Conservation (phyloP, 2,329 filamentous ascomycete species). For the Chrysoporthe deuterocubensis region DNA sequence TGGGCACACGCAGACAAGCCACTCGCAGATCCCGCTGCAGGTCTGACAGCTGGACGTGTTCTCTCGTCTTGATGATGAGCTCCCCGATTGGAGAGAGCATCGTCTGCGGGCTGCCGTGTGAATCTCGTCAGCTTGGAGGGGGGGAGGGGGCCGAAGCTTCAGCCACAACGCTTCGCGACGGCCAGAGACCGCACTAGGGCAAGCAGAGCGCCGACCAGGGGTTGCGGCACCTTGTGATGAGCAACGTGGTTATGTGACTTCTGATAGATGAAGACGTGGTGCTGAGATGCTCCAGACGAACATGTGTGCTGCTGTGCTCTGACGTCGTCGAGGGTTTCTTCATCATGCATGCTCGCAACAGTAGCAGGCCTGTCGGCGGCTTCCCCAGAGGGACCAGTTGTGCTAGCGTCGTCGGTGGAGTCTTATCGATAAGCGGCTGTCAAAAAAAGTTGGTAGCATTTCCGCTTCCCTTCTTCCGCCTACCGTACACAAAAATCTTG, state of each 20-base stretch:
- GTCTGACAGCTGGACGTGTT: not conserved
- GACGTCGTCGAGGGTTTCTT: not conserved
- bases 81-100: not conserved
- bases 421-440: constrained; percentile 5
- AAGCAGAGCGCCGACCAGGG: not conserved
- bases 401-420: not conserved
- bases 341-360: not conserved
- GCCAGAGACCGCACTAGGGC: not conserved
- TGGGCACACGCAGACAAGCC: not conserved
- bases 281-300: not conserved
- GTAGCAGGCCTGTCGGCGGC: not conserved
- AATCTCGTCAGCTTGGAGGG: not conserved
- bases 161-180: not conserved
- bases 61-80: not conserved
- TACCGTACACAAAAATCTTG: not conserved
- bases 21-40: not conserved
- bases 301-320: not conserved
- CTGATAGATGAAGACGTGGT: not conserved
- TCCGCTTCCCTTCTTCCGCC: not conserved
- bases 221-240: not conserved
- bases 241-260: not conserved
- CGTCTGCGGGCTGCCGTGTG: not conserved
- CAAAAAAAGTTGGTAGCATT: constrained; percentile 9
- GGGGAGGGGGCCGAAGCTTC: not conserved
- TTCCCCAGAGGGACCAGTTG: not conserved